Base-by-base conservation (phyloP, 306 rosid genomes). In the Abrus pulchellus region DNA sequence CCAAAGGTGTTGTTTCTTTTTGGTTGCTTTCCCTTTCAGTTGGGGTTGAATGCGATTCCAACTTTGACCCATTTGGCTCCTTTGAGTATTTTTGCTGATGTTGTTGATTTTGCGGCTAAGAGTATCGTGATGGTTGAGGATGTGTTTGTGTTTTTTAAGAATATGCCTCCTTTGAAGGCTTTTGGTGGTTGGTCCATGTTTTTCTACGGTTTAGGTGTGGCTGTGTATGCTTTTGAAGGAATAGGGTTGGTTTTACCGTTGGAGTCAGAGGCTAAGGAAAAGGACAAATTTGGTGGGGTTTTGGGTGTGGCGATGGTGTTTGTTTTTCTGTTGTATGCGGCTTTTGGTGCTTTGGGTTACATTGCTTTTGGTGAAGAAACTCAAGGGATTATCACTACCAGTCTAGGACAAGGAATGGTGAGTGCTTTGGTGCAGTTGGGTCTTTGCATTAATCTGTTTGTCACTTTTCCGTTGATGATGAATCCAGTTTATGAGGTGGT, bases 61-160 rank as follows among this genome's bases (percentile, higher is more conserved):
- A 84, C 88, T 8, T 50, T 92, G 69, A 92, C 97, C 68, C 97
- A 82, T 85, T 83, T 92, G 72, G 92, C 97, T 62, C 97, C 94
- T 72, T 61, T 92, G 74, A 90, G 97, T 60, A 87, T 90, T 20
- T 75, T 92, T n/a, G 97, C 97, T 5, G 92, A 92, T 74, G 87
- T 27, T 27, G 83, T 88, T 9, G 97, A 92, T 57, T 6, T 88
- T 2, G 86, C 88, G 11, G 91, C 97, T 2, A 88, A 88, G 87
- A 82, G 91, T 43, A 77, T 85, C 27, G 94, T 92, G 3, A 87
- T 92, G 89, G 83, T 84, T 66, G 90, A 88, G 57, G 97, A 92
- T 38, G 80, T 80, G 34, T 38, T 78, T 34, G 74, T 85, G 2
- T 88, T 82, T 48, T 59, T 85, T 6, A 74, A 90, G 44, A 83